Evolutionary conservation across 352 stramenopile genomes (phyloP).

Genomic region (Phytopythium litorale): DNA sequence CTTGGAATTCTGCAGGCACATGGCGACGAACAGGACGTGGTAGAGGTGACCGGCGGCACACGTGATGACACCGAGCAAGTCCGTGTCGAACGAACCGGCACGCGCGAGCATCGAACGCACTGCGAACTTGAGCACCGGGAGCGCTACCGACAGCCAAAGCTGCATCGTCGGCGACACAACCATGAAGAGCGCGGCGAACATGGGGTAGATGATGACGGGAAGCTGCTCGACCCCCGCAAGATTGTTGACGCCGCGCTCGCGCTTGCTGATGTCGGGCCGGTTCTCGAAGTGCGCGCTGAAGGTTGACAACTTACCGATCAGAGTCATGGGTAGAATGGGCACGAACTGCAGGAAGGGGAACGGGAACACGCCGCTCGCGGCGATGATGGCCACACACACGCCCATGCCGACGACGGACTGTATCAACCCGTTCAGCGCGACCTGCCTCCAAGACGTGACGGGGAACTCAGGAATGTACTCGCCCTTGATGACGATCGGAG

Average conservation of each 20-base stretch:
- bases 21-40: conserved; percentile 37
- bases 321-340: conserved; percentile 14
- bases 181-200: conserved; percentile 31
- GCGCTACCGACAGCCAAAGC: conserved; percentile 24
- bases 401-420: conserved; percentile 18
- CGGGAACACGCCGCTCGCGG: conserved; percentile 22
- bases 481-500: conserved; percentile 11
- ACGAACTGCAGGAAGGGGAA: conserved; percentile 22
- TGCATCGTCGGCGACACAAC: conserved; percentile 21
- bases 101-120: conserved; percentile 13
- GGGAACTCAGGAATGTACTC: conserved; percentile 25
- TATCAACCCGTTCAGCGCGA: conserved; percentile 7
- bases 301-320: conserved; percentile 6
- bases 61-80: conserved; percentile 26
- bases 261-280: conserved; percentile 9
- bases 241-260: conserved; percentile 21
- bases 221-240: conserved; percentile 17
- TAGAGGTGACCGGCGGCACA: conserved; percentile 30
- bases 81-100: conserved; percentile 19
- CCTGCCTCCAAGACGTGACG: conserved; percentile 8
- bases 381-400: conserved; percentile 13
- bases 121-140: conserved; percentile 31
- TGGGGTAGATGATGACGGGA: conserved; percentile 29
- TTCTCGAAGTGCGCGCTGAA: conserved; percentile 11
- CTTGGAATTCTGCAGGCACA: conserved; percentile 43